Percentiles rank a stretch among this genome's conserved stretches.
phyloP scores from a whole-genome alignment of 108 stramenopile genomes.

The Skeletonema menzelii region DNA sequence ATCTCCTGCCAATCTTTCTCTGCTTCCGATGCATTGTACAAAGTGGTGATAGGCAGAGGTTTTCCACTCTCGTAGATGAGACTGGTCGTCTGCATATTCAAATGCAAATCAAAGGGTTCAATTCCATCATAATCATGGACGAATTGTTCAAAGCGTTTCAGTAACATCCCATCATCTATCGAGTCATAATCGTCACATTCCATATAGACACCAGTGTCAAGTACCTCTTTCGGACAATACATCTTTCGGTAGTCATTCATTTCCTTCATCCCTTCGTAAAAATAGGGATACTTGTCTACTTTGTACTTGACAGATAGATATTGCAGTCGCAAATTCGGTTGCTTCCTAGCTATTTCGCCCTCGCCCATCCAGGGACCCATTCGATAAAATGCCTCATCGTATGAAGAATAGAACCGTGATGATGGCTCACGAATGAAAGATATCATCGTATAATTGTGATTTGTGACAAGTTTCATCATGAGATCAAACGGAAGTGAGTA shows the following conservation, averaged over 20 bases:
- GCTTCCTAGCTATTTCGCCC: not conserved
- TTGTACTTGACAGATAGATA: not conserved
- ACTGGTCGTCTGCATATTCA: conserved; percentile 36
- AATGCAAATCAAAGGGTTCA: conserved; percentile 44
- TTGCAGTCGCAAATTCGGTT: not conserved
- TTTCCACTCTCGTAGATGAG: conserved; percentile 23
- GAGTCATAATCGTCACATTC: conserved; percentile 22
- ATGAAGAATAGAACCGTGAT: conserved; percentile 39
- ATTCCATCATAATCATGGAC: conserved; percentile 42
- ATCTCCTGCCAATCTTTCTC: conserved; percentile 32
- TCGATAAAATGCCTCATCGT: conserved; percentile 43
- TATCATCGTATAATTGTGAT: conserved; percentile 13
- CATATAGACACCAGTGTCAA: not conserved
- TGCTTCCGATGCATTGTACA: conserved; percentile 44
- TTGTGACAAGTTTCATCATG: conserved; percentile 7
- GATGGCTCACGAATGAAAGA: conserved; percentile 45
- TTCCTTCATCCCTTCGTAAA: conserved; percentile 22
- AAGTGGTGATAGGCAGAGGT: conserved; percentile 30
- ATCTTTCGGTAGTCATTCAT: conserved; percentile 26
- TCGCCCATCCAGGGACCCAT: conserved; percentile 43
- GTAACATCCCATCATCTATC: conserved; percentile 41
- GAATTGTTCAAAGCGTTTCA: conserved; percentile 32
- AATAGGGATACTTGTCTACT: conserved; percentile 41
- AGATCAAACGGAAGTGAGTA: conserved; percentile 6
- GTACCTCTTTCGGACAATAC: conserved; percentile 27